Conservation (phyloP, 768 basidiomycete species). For the Dioszegia hungarica region DNA sequence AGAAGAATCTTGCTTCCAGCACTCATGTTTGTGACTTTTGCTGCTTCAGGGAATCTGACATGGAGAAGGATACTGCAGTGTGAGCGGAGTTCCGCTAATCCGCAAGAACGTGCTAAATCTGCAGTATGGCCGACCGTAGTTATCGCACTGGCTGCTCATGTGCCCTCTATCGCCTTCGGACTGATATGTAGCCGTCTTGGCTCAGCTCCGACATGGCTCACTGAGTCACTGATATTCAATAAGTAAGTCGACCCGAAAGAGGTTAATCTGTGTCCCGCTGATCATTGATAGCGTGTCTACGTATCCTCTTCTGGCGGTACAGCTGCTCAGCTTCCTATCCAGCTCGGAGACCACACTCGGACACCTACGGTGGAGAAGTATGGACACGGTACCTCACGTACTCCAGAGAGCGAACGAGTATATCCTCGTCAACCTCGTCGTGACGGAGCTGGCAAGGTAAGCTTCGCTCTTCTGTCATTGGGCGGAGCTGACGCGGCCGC, state of each 20-base stretch:
- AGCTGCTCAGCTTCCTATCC: conserved; percentile 23
- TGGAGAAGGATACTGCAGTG: conserved; percentile 23
- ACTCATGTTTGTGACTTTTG: conserved; percentile 34
- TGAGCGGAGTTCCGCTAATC: conserved; percentile 7
- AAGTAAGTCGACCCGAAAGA: conserved; percentile 29
- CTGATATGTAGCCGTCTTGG: conserved; percentile 20
- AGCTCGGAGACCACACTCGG: conserved; percentile 8
- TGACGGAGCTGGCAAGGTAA: conserved; percentile 37
- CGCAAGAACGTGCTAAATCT: background rate
- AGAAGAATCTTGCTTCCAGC: conserved; percentile 31
- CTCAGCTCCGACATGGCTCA: conserved; percentile 30
- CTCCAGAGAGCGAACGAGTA: conserved; percentile 27
- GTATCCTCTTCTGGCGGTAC: conserved; percentile 35
- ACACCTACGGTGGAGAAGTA: conserved; percentile 40
- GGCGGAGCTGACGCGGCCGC: background rate
- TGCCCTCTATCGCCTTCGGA: conserved; percentile 23
- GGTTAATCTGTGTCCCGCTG: no score
- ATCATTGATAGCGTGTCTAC: conserved; percentile 40
- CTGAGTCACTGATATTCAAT: conserved; percentile 33
- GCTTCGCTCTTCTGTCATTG: background rate
- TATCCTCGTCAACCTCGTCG: conserved; percentile 37
- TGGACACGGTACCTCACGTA: conserved; percentile 25
- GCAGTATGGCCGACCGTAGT: conserved; percentile 41
- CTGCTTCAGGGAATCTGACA: conserved; percentile 26
- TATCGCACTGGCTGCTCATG: conserved; percentile 33